Base-by-base conservation (phyloP, 768 basidiomycete species). In the Leccinum rimulosum region DNA sequence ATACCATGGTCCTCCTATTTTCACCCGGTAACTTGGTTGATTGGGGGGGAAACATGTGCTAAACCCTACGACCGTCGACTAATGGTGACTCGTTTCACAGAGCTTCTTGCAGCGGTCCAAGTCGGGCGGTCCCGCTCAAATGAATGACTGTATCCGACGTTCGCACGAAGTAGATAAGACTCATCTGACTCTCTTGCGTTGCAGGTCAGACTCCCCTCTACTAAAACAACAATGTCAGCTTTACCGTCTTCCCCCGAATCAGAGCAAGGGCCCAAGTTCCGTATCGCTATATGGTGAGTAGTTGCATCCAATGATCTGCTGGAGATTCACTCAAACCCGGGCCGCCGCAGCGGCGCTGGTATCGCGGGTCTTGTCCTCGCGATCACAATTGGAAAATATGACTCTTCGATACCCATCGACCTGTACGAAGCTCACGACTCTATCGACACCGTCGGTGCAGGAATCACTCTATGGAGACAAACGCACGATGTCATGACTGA, bases 341-440 rank as follows among this genome's bases (percentile, higher is more conserved):
- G 9, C 3, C 12, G 9, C 3, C 12, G 6, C 60, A 78, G 72
- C 57, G 77, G 73, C 40, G 78, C 73, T n/a, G 80, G 79, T 8
- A 74, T 81, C 38, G 78, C 75, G 15, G 80, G 81, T 5, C 70
- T 82, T 17, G 67, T 75, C 0, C 74, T 83, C 15, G 77, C 80
- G 0, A 70, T 71, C 19, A 70, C 75, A 9, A 70, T 79, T n/a
- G 73, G 70, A 38, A 66, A 68, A 54, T 72, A 71, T 55, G 61
- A 75, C 63, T 53, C 61, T 17, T 58, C 59, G 1, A 65, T 80
- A 19, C 69, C 75, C 56, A 71, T 80, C 14, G 71, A 79, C 57
- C 59, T 83, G 4, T 84, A 83, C 59, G 83, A 84, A 69, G 74
- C 79, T 3, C 77, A 74, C 19, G 63, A 74, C 2, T 73, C 74